Evolutionary conservation across 1,284 basidiomycete species (phyloP), one percentile per base, ranked within the genome.

Genomic region (Vanrija sp.): DNA sequence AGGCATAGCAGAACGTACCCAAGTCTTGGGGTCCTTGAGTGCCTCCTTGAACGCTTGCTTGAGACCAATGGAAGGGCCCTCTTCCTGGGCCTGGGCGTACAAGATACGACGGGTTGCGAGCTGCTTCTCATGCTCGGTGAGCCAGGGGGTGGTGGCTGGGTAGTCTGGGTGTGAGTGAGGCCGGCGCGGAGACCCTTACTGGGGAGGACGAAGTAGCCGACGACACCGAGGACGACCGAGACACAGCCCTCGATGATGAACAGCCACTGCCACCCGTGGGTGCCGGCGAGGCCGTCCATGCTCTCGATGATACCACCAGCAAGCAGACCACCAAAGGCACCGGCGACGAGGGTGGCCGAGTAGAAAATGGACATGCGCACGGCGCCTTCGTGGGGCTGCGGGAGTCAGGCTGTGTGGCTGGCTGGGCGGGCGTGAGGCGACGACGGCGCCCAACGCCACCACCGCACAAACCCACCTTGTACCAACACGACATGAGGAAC

Each of bases 201-300:
- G 14, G 80, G 79, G n/a, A 81, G 71, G 63, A 73, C 65, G 52
- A 78, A 75, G 53, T 65, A 76, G 43, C 79, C 67, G 18, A 79
- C 43, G 29, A 80, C 26, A 1, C 80, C 78, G 38, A 73, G 68
- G 16, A 76, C 48, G 52, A 78, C 73, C 1, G 80, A 79, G 0
- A 80, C 78, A 19, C 76, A 71, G 50, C 81, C 81, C 59, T 82
- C 81, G 43, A 82, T 70, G 54, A 82, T 72, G 71, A 82, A 82
- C 42, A 71, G 55, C 69, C 67, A 69, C 43, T 65, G 64, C 67
- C 69, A 71, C 19, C 67, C 69, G 25, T 65, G 60, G 14, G 34
- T 34, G 21, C 34, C 34, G n/a, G 52, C 46, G 6, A 69, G 58
- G 3, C 55, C 57, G 15, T 39, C 63, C 19, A 58, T 50, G 19